Evolutionary conservation across 495 filamentous ascomycete genomes (phyloP), one percentile per base, ranked within the genome.

Genomic region (Aspergillus homomorphus): DNA sequence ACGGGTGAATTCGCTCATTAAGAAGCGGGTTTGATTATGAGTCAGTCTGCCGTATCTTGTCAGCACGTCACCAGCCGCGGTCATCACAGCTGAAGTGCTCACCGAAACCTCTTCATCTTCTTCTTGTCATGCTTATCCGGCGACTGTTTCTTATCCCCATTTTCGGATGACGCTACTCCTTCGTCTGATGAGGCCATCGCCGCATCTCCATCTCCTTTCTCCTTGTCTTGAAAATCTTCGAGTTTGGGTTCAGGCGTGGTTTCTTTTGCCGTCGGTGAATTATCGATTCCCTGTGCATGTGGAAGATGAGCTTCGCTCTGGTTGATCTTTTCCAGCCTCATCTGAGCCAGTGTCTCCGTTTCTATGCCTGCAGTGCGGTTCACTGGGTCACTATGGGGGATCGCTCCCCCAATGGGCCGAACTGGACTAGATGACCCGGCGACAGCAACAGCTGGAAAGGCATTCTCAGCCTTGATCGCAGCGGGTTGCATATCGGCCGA

Each of bases 31-130:
- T 81, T 98, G 93, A 63, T 94, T 94, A 68, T 97, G 93, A 14
- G 93, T 98, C 61, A 98, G 85, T 60, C 93, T 98, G 66, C 24
- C 18, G 55, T 33, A 43, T 51, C 57, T 45, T 45, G 54, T 60
- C 26, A 57, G 51, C 30, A 22, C 46, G 16, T n/a, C 28, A 18
- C 20, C n/a, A 42, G 43, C 16, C 15, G 21, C 10, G 8, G n/a
- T 51, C 15, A 22, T 5, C 18, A 8, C 23, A 15, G 3, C 14
- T 53, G 9, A 18, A 44, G 45, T 20, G 60, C 84, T 63, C 81
- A 96, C 92, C 92, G 84, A 65, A 96, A 96, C 58, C 92, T 83
- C 78, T 96, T 96, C 90, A 94, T 95, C 72, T 96, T 96, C 64
- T 92, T 86, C 68, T 92, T 88, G 61, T 94, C 90, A 28, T 87